Evolutionary conservation across 2,329 filamentous ascomycete species (phyloP), one percentile per base, ranked within the genome.

Genomic region (Epichloe bromicola): DNA sequence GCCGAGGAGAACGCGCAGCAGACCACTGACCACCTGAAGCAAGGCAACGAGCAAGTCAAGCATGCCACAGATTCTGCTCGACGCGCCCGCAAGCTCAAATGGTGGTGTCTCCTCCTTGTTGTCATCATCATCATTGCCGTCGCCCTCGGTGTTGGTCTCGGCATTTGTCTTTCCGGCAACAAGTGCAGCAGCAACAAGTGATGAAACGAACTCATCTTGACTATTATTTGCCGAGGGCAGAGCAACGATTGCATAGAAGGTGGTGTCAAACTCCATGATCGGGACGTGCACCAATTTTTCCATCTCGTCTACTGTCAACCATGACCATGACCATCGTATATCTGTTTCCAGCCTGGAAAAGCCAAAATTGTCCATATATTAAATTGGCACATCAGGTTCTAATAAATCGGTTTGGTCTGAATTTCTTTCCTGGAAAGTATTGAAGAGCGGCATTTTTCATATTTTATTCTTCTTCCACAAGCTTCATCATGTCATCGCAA

Each of bases 11-110:
- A 85, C 63, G 85, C 85, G 39, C 70, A 78, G 52, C 72, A 82
- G 59, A 83, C 85, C 12, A 76, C 76, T 54, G 72, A 79, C 54
- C 78, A 89, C 63, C 76, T 87, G 48, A 74, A 84, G 59, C 75
- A 80, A 56, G 86, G 79, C 58, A 88, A 86, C 66, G 71, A 73
- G 54, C 77, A 91, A 59, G 78, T 91, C 54, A 75, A 76, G 58
- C 74, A 79, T 62, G 86, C 82, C 53, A 86, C 84, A 58, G 73
- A 78, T 56, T 77, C 78, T 59, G 86, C 85, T 47, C 74, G 78
- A 57, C 75, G 79, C 59, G 76, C 79, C 59, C 78, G 85, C 60
- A 86, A 82, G 72, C 78, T 88, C 69, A 91, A 91, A 74, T 90
- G 87, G 86, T 88, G 79, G 77, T 87, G 83, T 63, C 70, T 86